A percentile compares a stretch with the other conserved stretches of the same genome.
These are phyloP conservation scores for Hylodesmum podocarpum DNA, from an alignment of 306 rosid species.

Conservation along the genomic window DNA sequence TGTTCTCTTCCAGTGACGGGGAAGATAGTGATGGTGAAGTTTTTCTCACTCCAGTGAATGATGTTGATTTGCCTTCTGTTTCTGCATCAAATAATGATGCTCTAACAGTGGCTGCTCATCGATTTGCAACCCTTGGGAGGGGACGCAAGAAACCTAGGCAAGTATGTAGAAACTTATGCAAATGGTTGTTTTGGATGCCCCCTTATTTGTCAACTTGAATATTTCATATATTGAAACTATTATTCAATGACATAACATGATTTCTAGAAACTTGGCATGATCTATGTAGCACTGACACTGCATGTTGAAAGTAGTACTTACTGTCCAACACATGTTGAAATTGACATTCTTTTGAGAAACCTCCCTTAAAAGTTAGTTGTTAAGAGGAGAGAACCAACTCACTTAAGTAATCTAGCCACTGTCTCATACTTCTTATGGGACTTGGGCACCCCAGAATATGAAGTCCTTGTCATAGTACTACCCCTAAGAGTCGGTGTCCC, in stretches of 20 bases:
- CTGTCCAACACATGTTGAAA: neutral
- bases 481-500: too few species aligned
- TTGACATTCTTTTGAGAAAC: too few species aligned
- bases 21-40: conserved; percentile 74
- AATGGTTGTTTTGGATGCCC: neutral
- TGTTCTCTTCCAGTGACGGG: conserved; percentile 65
- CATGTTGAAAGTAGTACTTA: neutral
- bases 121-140: conserved; percentile 65
- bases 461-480: too few species aligned
- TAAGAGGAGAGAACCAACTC: too few species aligned
- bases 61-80: conserved; percentile 73
- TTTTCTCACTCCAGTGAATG: conserved; percentile 52
- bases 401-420: too few species aligned
- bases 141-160: conserved; percentile 64
- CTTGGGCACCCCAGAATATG: too few species aligned
- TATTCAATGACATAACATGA: neutral
- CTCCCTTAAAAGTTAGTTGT: too few species aligned
- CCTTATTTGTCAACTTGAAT: neutral
- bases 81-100: conserved; percentile 57
- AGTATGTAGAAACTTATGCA: conserved; percentile 40
- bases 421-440: too few species aligned
- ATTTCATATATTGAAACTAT: conserved; percentile 10
- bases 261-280: conserved; percentile 2
- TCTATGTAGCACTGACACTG: neutral
- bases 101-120: conserved; percentile 63